These are phyloP conservation scores for Vachellia pachyceras DNA, from an alignment of 306 rosid genomes.

Conservation along the genomic window DNA sequence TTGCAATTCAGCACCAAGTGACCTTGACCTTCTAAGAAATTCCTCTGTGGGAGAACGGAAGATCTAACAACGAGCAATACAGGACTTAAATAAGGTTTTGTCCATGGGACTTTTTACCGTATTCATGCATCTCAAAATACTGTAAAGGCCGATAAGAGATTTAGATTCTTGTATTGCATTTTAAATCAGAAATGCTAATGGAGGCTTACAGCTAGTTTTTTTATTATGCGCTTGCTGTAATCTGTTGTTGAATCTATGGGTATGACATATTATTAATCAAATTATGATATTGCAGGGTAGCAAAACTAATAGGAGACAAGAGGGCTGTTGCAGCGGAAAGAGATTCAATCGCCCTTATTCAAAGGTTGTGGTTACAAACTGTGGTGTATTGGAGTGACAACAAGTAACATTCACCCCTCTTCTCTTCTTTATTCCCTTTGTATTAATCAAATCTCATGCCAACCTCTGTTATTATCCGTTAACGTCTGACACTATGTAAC, in stretches of 20 bases:
- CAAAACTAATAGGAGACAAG: constrained; percentile 76
- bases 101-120: not conserved
- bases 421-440: constrained; percentile 1
- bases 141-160: not conserved
- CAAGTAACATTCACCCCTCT: not conserved
- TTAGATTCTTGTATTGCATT: too few relatives aligned
- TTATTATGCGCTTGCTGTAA: not conserved
- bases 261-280: not conserved
- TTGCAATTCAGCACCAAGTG: not conserved
- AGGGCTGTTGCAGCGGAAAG: constrained; percentile 78
- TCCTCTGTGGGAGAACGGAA: not conserved
- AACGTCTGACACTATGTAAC: not conserved
- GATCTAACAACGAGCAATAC: not conserved
- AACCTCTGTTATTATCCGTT: not conserved
- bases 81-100: not conserved
- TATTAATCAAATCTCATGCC: not conserved
- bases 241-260: not conserved
- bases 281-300: constrained; percentile 53
- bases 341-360: constrained; percentile 75
- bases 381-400: constrained; percentile 50
- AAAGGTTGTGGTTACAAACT: constrained; percentile 60
- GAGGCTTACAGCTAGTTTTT: not conserved
- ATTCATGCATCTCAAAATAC: not conserved
- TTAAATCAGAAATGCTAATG: not conserved
- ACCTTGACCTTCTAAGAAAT: not conserved